phyloP scores from a whole-genome alignment of 768 basidiomycete species.

The Mycena indigotica region DNA sequence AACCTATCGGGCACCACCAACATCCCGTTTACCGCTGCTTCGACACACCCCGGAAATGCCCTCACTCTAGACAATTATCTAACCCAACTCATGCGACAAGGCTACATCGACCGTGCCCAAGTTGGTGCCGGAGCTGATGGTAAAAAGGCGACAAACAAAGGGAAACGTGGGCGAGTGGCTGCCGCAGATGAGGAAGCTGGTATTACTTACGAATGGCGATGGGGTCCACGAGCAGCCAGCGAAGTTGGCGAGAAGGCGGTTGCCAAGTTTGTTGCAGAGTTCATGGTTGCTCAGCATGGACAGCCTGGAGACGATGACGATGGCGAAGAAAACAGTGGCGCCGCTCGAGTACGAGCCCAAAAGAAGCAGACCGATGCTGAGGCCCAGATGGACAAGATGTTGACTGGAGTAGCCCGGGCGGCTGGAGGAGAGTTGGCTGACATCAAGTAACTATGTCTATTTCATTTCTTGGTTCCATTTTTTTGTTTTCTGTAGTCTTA shows the following conservation, averaged over 20 bases:
- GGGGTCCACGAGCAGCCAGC: conserved; percentile 78
- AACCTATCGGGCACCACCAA: conserved; percentile 53
- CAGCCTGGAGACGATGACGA: conserved; percentile 40
- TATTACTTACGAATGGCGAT: conserved; percentile 51
- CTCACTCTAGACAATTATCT: conserved; percentile 71
- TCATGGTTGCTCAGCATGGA: conserved; percentile 57
- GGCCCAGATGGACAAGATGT: conserved; percentile 47
- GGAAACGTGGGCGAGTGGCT: conserved; percentile 58
- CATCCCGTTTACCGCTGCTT: conserved; percentile 54
- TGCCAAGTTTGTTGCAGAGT: conserved; percentile 75
- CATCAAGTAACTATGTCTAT: conserved; percentile 31
- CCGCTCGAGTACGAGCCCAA: not conserved
- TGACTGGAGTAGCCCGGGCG: conserved; percentile 61
- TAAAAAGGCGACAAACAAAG: conserved; percentile 41
- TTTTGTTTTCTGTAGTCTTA: conserved; percentile 27
- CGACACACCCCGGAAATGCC: conserved; percentile 42
- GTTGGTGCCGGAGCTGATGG: conserved; percentile 43
- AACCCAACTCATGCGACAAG: conserved; percentile 61
- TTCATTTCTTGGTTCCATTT: conserved; percentile 27
- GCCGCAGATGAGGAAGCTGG: conserved; percentile 37
- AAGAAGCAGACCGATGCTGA: conserved; percentile 31
- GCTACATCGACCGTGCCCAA: conserved; percentile 73
- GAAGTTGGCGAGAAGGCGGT: conserved; percentile 83
- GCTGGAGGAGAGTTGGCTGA: conserved; percentile 60
- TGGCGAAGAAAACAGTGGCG: conserved; percentile 32